Evolutionary conservation across 139 green algal genomes (phyloP).

Genomic region (Haematococcus sp.): DNA sequence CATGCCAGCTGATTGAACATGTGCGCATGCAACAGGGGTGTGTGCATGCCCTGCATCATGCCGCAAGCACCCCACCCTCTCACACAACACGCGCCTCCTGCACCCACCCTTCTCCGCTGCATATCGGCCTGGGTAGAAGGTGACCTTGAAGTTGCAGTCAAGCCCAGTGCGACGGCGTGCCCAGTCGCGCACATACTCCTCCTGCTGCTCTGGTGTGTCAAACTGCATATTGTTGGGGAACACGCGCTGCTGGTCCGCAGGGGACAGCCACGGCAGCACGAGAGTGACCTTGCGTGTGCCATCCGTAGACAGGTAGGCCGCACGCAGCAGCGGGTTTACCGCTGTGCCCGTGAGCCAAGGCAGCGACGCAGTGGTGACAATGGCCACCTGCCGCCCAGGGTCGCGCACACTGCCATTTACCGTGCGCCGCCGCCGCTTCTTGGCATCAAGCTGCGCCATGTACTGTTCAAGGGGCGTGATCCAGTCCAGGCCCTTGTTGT

Average conservation of each 20-base stretch:
- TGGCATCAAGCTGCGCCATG: conserved; percentile 31
- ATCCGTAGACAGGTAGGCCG: conserved; percentile 89
- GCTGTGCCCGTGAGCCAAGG: conserved; percentile 99
- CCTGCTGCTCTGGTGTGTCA: conserved; percentile 39
- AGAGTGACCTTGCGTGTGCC: conserved; percentile 60
- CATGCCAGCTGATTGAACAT: background rate
- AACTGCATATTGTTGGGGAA: conserved; percentile 77
- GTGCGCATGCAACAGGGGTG: background rate
- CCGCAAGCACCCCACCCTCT: background rate
- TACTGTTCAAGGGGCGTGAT: conserved; percentile 37
- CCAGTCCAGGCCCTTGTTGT: conserved; percentile 11
- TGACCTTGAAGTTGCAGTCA: conserved; percentile 89
- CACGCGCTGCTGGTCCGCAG: conserved; percentile 85
- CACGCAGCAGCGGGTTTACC: conserved; percentile 96
- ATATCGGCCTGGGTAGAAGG: conserved; percentile 92
- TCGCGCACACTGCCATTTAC: conserved; percentile 61
- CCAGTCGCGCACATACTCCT: conserved; percentile 90
- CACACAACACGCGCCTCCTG: background rate
- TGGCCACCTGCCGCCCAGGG: conserved; percentile 81
- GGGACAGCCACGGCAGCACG: conserved; percentile 72
- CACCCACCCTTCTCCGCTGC: conserved; percentile 58
- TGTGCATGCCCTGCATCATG: background rate
- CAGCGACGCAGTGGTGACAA: conserved; percentile 95
- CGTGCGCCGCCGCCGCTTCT: conserved; percentile 1
- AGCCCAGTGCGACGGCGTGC: conserved; percentile 85